Evolutionary conservation across 2,329 filamentous ascomycete species (phyloP), one percentile per base, ranked within the genome.

Genomic region (Bipolaris cookei): DNA sequence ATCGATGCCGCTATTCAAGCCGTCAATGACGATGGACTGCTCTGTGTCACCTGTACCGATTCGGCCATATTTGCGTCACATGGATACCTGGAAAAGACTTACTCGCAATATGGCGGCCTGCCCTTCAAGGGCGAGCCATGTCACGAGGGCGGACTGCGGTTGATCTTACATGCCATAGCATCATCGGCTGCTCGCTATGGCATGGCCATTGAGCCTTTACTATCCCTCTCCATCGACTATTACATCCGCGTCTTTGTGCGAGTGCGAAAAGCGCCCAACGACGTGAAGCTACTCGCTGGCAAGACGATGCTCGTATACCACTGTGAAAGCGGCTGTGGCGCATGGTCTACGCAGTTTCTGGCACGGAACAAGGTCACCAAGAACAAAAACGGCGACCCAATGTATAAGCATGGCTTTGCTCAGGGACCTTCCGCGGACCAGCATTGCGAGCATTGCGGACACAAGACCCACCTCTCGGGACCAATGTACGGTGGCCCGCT

Each of bases 21-120:
- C 1, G 85, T 97, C 6, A 87, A 90, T 62, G 91, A 97, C 66
- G 94, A 94, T 1, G 95, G 95, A 3, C 82, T 99, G 37, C 83
- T 99, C 4, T 97, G 93, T 74, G 90, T 99, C 4, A 99, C 95
- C 1, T 99, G 95, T 77, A 99, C 95, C 0, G 95, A 99, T 76
- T 93, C 94, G 8, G 92, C 90, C 8, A 91, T 99, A 2, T 99
- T 93, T 84, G 94, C 94, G 1, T 97, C 94, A 0, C 90, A 91
- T 66, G 92, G 93, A 54, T 99, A 98, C 72, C 88, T 91, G 1
- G 95, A 99, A 76, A 99, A 99, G 81, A 87, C 92, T 3, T 99
- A 88, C 75, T 88, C 94, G 1, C 82, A 97, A n/a, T 99, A 99
- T 71, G 95, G 95, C 3, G 95, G 95, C 32, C 81, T 93, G 14